A percentile compares a stretch with the other conserved stretches of the same genome.
These are phyloP conservation scores for Pascua guehoae DNA, from an alignment of 1,284 basidiomycete species.

Conservation along the genomic window DNA sequence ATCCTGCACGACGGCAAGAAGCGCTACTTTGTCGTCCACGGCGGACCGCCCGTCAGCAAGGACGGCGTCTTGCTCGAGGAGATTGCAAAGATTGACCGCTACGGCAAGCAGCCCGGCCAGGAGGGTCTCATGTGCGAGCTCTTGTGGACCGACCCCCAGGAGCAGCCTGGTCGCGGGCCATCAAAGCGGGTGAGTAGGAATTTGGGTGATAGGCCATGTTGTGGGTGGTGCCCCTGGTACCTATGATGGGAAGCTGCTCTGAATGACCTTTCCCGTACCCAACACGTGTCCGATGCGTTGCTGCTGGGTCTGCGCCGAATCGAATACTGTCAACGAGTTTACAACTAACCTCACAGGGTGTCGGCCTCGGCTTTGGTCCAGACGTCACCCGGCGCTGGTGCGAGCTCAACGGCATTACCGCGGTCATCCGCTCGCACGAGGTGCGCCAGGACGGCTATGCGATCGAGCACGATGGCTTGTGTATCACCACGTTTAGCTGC, in stretches of 20 bases:
- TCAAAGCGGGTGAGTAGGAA: conserved; percentile 64
- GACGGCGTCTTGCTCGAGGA: conserved; percentile 92
- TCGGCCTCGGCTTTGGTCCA: conserved; percentile 92
- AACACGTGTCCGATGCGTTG: too few species aligned
- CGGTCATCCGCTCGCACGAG: conserved; percentile 93
- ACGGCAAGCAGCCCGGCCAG: conserved; percentile 87
- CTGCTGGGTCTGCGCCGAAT: background rate
- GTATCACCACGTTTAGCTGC: conserved; percentile 50
- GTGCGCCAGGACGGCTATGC: conserved; percentile 73
- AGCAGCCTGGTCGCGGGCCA: conserved; percentile 82
- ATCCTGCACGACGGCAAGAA: conserved; percentile 84
- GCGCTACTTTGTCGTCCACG: conserved; percentile 93
- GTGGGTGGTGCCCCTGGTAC: too few species aligned
- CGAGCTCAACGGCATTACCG: conserved; percentile 76
- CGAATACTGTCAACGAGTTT: conserved; percentile 51
- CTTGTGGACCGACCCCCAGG: conserved; percentile 95
- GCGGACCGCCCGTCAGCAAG: conserved; percentile 84
- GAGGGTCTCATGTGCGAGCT: conserved; percentile 89
- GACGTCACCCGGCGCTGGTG: conserved; percentile 89
- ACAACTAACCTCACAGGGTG: conserved; percentile 54
- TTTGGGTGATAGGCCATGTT: background rate
- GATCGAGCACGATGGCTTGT: conserved; percentile 56
- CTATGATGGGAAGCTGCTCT: too few species aligned
- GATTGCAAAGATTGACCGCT: conserved; percentile 78
- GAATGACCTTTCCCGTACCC: too few species aligned